Base-by-base conservation (phyloP, 2,329 filamentous ascomycete genomes). In the Cercospora sojina region DNA sequence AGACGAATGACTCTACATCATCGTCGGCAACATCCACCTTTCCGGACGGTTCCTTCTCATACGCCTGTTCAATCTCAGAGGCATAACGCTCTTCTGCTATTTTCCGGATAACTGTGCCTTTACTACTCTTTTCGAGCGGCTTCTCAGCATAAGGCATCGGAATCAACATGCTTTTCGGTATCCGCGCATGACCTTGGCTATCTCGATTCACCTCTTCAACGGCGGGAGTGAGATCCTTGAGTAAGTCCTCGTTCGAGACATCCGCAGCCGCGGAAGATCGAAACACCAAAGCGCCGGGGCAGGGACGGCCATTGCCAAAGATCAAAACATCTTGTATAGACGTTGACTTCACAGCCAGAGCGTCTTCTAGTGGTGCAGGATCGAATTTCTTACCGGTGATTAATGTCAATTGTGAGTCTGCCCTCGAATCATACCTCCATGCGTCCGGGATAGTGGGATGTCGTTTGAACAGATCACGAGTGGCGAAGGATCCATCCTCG, bases 361-460 rank as follows among this genome's bases (percentile, higher is more conserved):
- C 80, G 2, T 82, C 83, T 74, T 91, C 88, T 3, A 90, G 74
- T 0, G 85, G 84, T 1, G 84, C 83, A 1, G 88, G 88, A 70
- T 90, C 87, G 67, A 90, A 89, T 70, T 90, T 91, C 79, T 90
- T 90, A 2, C 88, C 88, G 6, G 87, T 90, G 9, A 86, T 79
- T 3, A 91, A 80, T 0, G 85, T 86, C 38, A 90, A 81, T 61
- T 87, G 87, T 3, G 85, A 83, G 70, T 91, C 89, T 0, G 83
- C 83, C 43, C 88, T 80, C 1, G 85, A 86, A 62, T 88, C 82
- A 71, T 90, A 90, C 35, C 83, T 82, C 87, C 88, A 91, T 0
- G 86, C 85, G 62, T 84, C 78, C 0, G 76, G 64, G 7, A 86
- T 84, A 0, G 69, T 78, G 0, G 80, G 72, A 72, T 90, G 88